Percentiles rank a stretch among this genome's conserved stretches.
Conservation (phyloP, 78 protist species). For the Paratrimastix pyriformis region DNA sequence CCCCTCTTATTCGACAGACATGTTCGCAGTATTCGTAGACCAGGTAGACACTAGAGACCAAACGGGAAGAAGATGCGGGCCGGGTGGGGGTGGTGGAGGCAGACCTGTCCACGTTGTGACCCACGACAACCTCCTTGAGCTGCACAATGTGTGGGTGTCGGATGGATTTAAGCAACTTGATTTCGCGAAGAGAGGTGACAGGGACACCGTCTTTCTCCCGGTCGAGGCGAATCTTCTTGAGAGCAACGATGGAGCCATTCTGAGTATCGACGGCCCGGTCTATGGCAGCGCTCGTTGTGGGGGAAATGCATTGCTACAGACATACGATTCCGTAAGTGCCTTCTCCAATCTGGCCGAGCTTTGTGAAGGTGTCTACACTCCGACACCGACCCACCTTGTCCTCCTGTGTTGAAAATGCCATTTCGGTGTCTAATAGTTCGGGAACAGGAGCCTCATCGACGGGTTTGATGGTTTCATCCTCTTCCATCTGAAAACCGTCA, state of each 20-base stretch:
- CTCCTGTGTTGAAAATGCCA: too few species aligned
- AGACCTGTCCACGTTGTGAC: neutral
- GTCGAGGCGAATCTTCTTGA: neutral
- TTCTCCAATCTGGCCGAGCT: neutral
- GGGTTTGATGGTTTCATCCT: too few species aligned
- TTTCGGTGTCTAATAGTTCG: too few species aligned
- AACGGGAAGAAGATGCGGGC: too few species aligned
- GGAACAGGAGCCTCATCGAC: too few species aligned
- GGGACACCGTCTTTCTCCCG: neutral
- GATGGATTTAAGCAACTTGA: neutral
- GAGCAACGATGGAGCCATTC: neutral
- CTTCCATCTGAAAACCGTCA: too few species aligned
- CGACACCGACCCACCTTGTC: neutral
- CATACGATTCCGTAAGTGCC: conserved; percentile 7
- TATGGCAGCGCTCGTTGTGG: too few species aligned
- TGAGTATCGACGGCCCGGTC: neutral
- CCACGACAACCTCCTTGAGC: conserved; percentile 2
- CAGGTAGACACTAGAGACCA: neutral
- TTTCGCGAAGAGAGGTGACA: neutral
- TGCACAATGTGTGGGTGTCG: neutral
- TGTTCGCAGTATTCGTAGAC: neutral
- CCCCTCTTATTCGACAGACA: too few species aligned
- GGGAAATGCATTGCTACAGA: too few species aligned
- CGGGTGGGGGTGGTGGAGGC: too few species aligned
- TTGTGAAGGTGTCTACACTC: neutral